Conservation (phyloP, 2,329 filamentous ascomycete species). For the Blastomyces emzantsi region DNA sequence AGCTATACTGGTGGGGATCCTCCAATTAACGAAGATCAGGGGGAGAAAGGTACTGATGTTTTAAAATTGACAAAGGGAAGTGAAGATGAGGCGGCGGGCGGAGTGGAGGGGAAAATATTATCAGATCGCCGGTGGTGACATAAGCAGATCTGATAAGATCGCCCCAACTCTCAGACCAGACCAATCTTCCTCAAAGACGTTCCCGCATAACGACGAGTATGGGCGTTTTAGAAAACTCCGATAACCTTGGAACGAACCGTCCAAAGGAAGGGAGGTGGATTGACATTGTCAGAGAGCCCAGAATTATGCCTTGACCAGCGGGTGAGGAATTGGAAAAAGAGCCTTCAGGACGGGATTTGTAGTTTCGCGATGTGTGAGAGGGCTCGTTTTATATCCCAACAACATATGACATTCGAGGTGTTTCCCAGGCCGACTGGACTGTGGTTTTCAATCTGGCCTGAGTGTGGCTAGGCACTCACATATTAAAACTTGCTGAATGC, state of each 20-base stretch:
- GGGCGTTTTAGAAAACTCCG: too few species aligned
- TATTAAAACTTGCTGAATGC: too few species aligned
- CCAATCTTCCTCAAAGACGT: background rate
- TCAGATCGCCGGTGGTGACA: background rate
- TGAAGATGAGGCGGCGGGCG: too few species aligned
- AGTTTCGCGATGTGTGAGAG: too few species aligned
- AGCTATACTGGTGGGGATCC: background rate
- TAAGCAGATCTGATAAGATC: conserved; percentile 1
- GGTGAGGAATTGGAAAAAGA: background rate
- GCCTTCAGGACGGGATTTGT: too few species aligned
- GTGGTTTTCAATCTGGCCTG: too few species aligned
- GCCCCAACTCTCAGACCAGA: background rate
- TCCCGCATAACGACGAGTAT: too few species aligned
- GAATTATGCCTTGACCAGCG: background rate
- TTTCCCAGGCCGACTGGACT: too few species aligned
- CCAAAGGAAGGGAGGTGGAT: background rate
- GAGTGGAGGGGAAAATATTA: background rate
- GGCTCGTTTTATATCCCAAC: too few species aligned
- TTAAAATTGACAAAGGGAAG: too few species aligned
- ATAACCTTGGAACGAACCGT: background rate
- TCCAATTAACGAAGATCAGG: background rate
- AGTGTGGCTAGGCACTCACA: too few species aligned
- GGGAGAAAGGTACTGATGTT: background rate
- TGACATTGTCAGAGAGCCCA: background rate
- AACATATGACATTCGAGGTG: too few species aligned